These are phyloP conservation scores for Kwoniella heveanensis DNA, from an alignment of 768 basidiomycete genomes.

Conservation along the genomic window DNA sequence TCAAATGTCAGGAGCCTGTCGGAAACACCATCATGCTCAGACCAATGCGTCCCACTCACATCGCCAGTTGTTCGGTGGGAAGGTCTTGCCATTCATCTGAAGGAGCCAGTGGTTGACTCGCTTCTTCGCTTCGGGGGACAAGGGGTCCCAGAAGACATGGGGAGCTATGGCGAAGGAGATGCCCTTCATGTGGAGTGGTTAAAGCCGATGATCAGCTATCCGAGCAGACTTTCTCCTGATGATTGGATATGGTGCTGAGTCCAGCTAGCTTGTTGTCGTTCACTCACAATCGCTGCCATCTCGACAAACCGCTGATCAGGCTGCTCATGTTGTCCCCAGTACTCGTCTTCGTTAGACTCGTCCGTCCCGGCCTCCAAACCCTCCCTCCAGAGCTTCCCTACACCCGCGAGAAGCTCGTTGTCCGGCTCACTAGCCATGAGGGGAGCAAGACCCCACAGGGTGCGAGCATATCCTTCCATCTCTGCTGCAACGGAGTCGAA, in stretches of 20 bases:
- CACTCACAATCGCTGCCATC: slow-evolving; percentile 67
- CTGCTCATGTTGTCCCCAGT: slow-evolving; percentile 72
- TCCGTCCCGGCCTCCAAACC: slow-evolving; percentile 70
- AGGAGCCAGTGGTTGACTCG: slow-evolving; percentile 31
- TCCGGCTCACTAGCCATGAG: slow-evolving; percentile 36
- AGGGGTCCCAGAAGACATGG: slow-evolving; percentile 60
- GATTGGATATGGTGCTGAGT: too few relatives aligned
- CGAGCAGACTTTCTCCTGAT: too few relatives aligned
- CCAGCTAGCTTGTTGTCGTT: too few relatives aligned
- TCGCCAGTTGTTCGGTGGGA: slow-evolving; percentile 43
- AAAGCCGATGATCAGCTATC: too few relatives aligned
- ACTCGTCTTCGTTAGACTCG: slow-evolving; percentile 63
- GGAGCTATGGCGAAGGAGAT: slow-evolving; percentile 69
- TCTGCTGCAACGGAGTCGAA: slow-evolving; percentile 44
- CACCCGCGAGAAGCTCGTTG: slow-evolving; percentile 17
- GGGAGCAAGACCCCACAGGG: slow-evolving; percentile 42
- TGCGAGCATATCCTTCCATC: slow-evolving; percentile 40
- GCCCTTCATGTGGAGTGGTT: too few relatives aligned
- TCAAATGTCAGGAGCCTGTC: too few relatives aligned
- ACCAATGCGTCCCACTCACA: too few relatives aligned
- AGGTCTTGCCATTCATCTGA: slow-evolving; percentile 19
- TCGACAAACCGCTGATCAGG: slow-evolving; percentile 80
- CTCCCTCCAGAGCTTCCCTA: slow-evolving; percentile 60
- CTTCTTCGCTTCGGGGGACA: slow-evolving; percentile 23
- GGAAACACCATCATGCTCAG: too few relatives aligned